phyloP scores from a whole-genome alignment of 2,329 filamentous ascomycete species.

The Huntiella moniliformis region DNA sequence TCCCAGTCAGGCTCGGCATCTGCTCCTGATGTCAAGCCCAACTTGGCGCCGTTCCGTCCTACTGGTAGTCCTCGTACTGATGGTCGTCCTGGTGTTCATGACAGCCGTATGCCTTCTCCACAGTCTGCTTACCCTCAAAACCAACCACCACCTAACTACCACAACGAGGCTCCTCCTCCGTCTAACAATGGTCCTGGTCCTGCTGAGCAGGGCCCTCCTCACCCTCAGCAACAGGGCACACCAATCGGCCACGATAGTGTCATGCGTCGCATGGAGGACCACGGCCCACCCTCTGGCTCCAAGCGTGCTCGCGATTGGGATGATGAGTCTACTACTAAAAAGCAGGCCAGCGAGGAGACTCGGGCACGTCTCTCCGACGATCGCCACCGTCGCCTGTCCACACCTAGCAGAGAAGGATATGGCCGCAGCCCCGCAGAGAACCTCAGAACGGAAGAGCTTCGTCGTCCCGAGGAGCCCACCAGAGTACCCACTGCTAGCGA shows the following conservation, averaged over 20 bases:
- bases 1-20: conserved; percentile 22
- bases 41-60: conserved; percentile 45
- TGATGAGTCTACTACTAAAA: conserved; percentile 60
- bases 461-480: conserved; percentile 36
- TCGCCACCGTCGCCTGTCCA: conserved; percentile 58
- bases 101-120: conserved; percentile 78
- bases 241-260: conserved; percentile 46
- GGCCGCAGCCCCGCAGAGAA: conserved; percentile 62
- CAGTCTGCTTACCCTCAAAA: conserved; percentile 71
- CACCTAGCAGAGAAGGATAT: conserved; percentile 49
- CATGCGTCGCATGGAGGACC: conserved; percentile 42
- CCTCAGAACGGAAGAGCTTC: conserved; percentile 43
- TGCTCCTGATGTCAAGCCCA: conserved; percentile 10
- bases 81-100: conserved; percentile 60
- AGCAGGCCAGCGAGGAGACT: conserved; percentile 73
- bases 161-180: conserved; percentile 35
- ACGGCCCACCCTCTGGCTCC: conserved; percentile 59
- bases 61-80: conserved; percentile 69
- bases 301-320: conserved; percentile 93
- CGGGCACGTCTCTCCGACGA: conserved; percentile 74
- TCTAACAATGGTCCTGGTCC: conserved; percentile 23
- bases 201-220: conserved; percentile 31
- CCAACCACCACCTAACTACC: conserved; percentile 38
- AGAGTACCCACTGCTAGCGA: conserved; percentile 46
- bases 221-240: conserved; percentile 18